Evolutionary conservation across 495 filamentous ascomycete genomes (phyloP).

Genomic region (Talaromyces ruber): DNA sequence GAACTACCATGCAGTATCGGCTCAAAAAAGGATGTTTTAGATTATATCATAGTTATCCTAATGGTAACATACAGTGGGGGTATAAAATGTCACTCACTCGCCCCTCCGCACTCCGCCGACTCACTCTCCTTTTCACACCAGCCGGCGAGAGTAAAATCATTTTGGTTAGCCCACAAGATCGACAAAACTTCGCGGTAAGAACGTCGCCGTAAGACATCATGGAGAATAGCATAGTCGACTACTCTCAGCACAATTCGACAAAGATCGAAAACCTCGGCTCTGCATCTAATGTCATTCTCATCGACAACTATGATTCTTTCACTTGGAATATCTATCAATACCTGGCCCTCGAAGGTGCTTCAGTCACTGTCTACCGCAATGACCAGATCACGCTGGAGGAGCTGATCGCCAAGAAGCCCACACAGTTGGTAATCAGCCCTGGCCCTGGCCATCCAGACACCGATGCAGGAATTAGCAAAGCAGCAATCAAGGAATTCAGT

Average conservation of each 20-base stretch:
- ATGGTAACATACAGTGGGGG: neutral
- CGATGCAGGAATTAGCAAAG: slow-evolving; percentile 86
- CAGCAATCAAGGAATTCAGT: slow-evolving; percentile 81
- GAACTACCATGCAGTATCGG: neutral
- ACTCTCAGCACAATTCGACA: slow-evolving; percentile 75
- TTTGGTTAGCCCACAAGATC: neutral
- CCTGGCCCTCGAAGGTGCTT: slow-evolving; percentile 85
- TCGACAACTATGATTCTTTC: slow-evolving; percentile 99
- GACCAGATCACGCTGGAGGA: slow-evolving; percentile 82
- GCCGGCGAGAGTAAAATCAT: neutral
- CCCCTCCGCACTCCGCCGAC: neutral
- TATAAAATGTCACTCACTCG: neutral
- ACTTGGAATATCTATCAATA: slow-evolving; percentile 99
- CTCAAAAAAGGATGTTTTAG: neutral
- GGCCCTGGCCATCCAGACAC: slow-evolving; percentile 85
- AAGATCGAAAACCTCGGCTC: slow-evolving; percentile 56
- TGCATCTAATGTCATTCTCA: slow-evolving; percentile 85
- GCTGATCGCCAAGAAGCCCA: slow-evolving; percentile 71
- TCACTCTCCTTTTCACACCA: neutral
- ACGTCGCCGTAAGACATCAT: slow-evolving; percentile 21
- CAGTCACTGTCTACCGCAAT: slow-evolving; percentile 81
- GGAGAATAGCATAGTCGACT: slow-evolving; percentile 59
- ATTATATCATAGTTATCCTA: neutral
- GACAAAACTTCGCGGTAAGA: neutral
- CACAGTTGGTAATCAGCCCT: slow-evolving; percentile 89